Evolutionary conservation across 768 basidiomycete species (phyloP).

Genomic region (Amanita fuliginea): DNA sequence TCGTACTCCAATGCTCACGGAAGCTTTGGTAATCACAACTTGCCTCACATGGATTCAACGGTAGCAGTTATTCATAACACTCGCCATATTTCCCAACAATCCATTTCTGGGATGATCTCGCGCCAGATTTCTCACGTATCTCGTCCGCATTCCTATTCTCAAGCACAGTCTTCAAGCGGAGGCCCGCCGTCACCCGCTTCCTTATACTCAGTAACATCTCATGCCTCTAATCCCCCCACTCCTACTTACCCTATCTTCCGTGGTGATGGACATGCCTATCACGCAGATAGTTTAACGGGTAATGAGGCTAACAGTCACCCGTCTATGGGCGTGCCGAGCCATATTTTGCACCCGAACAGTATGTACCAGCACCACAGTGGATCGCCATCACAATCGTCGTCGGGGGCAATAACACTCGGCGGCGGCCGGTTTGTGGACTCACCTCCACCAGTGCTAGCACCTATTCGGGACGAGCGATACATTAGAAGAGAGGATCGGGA

Average conservation of each 20-base stretch:
- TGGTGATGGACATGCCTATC: slow-evolving; percentile 30
- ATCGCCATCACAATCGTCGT: neutral
- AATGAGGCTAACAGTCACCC: slow-evolving; percentile 11
- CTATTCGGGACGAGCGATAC: slow-evolving; percentile 34
- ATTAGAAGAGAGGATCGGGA: slow-evolving; percentile 21
- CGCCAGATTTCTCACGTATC: slow-evolving; percentile 52
- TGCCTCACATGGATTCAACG: slow-evolving; percentile 15
- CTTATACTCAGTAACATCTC: slow-evolving; percentile 35
- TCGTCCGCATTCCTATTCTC: slow-evolving; percentile 37
- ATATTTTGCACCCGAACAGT: slow-evolving; percentile 6
- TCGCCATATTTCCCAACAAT: slow-evolving; percentile 13
- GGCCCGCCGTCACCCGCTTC: slow-evolving; percentile 41
- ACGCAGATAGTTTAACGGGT: slow-evolving; percentile 16
- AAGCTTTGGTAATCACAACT: slow-evolving; percentile 13
- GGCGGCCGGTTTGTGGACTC: slow-evolving; percentile 29
- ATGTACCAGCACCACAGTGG: slow-evolving; percentile 1
- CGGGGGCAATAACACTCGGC: neutral
- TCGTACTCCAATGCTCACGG: slow-evolving; percentile 22
- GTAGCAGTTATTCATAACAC: slow-evolving; percentile 10
- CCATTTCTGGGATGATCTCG: slow-evolving; percentile 27
- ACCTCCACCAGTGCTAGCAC: slow-evolving; percentile 45
- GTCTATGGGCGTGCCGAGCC: slow-evolving; percentile 10
- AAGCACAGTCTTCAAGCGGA: slow-evolving; percentile 21
- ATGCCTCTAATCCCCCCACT: slow-evolving; percentile 29
- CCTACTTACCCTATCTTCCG: slow-evolving; percentile 36